phyloP scores from a whole-genome alignment of 176 grass and related monocot species.

The Rhipidocladum racemiflorum region DNA sequence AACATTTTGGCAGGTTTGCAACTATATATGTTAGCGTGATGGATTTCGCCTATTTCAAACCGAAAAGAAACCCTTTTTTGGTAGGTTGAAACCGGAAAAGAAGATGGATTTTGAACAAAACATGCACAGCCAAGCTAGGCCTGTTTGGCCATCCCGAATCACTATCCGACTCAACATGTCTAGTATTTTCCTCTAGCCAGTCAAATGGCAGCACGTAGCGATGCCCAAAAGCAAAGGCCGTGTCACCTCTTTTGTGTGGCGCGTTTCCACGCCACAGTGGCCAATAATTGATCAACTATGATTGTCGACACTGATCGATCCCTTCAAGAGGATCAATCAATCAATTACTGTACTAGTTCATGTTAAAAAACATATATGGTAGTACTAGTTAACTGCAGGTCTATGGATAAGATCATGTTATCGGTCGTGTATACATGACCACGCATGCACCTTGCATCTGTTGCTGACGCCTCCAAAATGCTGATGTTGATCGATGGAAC shows the following conservation, averaged over 20 bases:
- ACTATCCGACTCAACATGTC: no score
- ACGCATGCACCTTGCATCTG: not conserved
- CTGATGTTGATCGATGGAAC: not conserved
- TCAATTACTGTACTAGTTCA: no score
- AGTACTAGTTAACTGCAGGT: not conserved
- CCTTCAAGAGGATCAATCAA: not conserved
- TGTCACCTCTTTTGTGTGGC: not conserved
- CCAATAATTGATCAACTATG: slow-evolving; percentile 28
- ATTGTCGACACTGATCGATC: no score
- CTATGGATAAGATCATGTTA: slow-evolving; percentile 5
- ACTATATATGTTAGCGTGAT: not conserved
- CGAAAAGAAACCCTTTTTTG: not conserved
- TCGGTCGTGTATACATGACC: not conserved
- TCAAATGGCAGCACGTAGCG: not conserved
- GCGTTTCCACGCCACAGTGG: not conserved
- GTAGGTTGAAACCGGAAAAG: not conserved
- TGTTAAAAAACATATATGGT: not conserved
- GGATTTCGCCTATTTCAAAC: not conserved
- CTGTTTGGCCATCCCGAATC: no score
- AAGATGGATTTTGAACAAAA: not conserved
- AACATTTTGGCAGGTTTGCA: no score
- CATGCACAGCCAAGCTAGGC: not conserved
- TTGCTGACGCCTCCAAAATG: not conserved
- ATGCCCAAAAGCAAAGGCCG: not conserved
- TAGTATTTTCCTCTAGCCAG: not conserved